Evolutionary conservation across 1,284 basidiomycete species (phyloP).

Genomic region (Rhodotorula sp.): DNA sequence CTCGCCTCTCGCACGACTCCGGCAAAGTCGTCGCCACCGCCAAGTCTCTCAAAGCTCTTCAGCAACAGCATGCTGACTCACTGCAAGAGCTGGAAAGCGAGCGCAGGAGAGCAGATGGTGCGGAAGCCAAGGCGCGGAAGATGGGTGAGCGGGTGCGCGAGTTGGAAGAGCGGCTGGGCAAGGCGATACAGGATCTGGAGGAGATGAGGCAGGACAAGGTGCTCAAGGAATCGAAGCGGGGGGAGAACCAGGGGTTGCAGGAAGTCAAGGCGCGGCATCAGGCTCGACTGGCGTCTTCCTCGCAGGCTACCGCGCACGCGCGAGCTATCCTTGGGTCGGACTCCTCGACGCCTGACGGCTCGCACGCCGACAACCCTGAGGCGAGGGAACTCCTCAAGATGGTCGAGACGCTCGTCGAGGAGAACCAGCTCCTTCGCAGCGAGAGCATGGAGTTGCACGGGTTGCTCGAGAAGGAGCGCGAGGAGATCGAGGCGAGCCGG

Average conservation of each 20-base stretch:
- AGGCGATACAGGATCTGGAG: conserved; percentile 34
- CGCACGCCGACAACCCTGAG: conserved; percentile 11
- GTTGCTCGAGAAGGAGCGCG: conserved; percentile 37
- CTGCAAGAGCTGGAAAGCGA: conserved; percentile 78
- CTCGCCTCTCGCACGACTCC: conserved; percentile 66
- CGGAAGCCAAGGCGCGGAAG: conserved; percentile 61
- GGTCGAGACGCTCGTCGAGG: conserved; percentile 38
- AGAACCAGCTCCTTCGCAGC: conserved; percentile 39
- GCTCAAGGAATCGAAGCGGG: conserved; percentile 12
- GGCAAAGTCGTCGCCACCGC: conserved; percentile 55
- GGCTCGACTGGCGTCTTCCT: not conserved
- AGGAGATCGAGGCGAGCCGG: conserved; percentile 29
- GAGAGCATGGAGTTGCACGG: conserved; percentile 41
- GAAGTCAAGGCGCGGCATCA: not conserved
- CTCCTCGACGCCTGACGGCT: too few species aligned
- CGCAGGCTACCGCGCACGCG: not conserved
- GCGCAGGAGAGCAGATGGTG: conserved; percentile 63
- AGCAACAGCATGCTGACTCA: conserved; percentile 67
- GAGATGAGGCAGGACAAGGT: conserved; percentile 41
- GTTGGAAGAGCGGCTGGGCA: conserved; percentile 55
- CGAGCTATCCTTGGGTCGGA: too few species aligned
- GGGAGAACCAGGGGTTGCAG: too few species aligned
- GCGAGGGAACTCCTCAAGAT: conserved; percentile 37
- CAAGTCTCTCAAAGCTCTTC: conserved; percentile 15
- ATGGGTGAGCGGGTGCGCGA: conserved; percentile 47